phyloP scores from a whole-genome alignment of 177 flowering plant species.

The Telopea speciosissima region DNA sequence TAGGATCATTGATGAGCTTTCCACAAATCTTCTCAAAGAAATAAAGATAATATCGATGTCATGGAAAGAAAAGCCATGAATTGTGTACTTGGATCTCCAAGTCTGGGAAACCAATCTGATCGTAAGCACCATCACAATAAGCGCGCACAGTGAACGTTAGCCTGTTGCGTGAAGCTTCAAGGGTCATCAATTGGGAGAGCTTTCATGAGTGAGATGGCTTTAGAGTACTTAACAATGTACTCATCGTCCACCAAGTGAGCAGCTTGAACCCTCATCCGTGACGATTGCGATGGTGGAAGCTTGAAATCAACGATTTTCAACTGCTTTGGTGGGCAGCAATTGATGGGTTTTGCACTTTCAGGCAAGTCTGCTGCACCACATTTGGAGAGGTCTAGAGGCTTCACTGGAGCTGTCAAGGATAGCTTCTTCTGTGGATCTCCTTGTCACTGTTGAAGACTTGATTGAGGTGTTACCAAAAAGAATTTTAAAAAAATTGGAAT shows the following conservation, averaged over 20 bases:
- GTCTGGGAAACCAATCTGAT: conserved; percentile 5
- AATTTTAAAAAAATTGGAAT: too few relatives aligned
- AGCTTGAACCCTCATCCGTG: conserved; percentile 10
- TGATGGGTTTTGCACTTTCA: not conserved
- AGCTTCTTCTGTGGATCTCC: too few relatives aligned
- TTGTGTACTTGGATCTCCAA: conserved; percentile 17
- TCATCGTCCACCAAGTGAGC: conserved; percentile 11
- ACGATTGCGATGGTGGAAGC: not conserved
- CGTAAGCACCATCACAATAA: conserved; percentile 19
- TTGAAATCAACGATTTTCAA: not conserved
- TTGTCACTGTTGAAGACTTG: too few relatives aligned
- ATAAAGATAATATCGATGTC: conserved; percentile 20
- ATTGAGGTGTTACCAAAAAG: too few relatives aligned
- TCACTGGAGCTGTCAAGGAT: not conserved
- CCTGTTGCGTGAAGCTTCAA: conserved; percentile 18
- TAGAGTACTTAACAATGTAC: conserved; percentile 12
- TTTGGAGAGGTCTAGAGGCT: not conserved
- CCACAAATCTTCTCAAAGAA: conserved; percentile 12
- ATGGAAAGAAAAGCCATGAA: conserved; percentile 22
- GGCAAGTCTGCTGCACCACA: not conserved
- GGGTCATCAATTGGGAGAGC: conserved; percentile 21
- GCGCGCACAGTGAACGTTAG: conserved; percentile 19
- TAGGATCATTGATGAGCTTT: conserved; percentile 24
- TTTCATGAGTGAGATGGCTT: conserved; percentile 21
- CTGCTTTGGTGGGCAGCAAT: conserved; percentile 23